These are phyloP conservation scores for Luffa aegyptiaca DNA, from an alignment of 306 rosid genomes.

Conservation along the genomic window DNA sequence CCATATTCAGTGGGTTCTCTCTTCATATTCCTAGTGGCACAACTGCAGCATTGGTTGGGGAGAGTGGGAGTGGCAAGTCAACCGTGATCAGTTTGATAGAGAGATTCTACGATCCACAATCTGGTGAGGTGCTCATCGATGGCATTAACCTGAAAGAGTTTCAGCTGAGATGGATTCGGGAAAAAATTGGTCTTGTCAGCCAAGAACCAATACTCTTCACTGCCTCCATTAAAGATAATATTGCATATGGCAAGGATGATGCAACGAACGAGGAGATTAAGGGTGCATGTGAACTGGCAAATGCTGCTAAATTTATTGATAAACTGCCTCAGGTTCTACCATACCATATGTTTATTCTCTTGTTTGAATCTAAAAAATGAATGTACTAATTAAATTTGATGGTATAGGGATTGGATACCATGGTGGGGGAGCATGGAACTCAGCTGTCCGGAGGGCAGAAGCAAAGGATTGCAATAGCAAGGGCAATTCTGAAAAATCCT, in stretches of 20 bases:
- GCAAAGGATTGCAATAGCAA: conserved; percentile 14
- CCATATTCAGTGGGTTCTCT: conserved; percentile 5
- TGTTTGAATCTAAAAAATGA: neutral
- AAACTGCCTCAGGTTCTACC: conserved; percentile 10
- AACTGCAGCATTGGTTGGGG: conserved; percentile 11
- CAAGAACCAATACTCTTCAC: conserved; percentile 14
- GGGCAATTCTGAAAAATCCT: conserved; percentile 9
- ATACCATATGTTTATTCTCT: neutral
- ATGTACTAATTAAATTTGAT: neutral
- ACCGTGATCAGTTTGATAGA: conserved; percentile 10
- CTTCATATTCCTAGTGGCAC: conserved; percentile 3
- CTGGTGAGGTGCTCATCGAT: conserved; percentile 14
- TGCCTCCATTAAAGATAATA: conserved; percentile 6
- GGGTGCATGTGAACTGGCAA: conserved; percentile 10
- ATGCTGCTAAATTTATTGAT: conserved; percentile 12
- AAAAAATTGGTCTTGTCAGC: conserved; percentile 8
- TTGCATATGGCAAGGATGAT: conserved; percentile 10
- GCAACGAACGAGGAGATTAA: neutral
- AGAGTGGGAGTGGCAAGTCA: conserved; percentile 13
- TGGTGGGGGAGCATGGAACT: conserved; percentile 14
- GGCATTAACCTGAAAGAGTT: conserved; percentile 8
- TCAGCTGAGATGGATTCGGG: conserved; percentile 11
- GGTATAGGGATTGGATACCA: conserved; percentile 7
- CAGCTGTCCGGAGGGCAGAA: conserved; percentile 13
- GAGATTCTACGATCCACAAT: conserved; percentile 12